A percentile compares a stretch with the other conserved stretches of the same genome.
phyloP scores from a whole-genome alignment of 768 basidiomycete genomes.

The Podaxis sp. region DNA sequence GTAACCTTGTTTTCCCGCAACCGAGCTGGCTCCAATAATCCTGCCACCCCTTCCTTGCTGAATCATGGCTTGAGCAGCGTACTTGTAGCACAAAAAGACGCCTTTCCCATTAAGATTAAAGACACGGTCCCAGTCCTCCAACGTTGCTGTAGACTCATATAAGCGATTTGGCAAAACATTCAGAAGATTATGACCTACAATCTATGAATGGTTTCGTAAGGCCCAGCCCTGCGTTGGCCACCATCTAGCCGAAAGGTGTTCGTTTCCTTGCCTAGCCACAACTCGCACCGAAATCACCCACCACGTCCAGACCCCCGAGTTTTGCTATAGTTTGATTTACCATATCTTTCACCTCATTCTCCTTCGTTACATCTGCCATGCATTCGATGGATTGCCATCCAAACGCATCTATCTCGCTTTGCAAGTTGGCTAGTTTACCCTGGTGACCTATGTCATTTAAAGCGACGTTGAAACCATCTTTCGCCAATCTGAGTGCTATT shows the following conservation, averaged over 20 bases:
- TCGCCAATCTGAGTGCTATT: constrained; percentile 45
- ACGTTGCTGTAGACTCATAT: constrained; percentile 23
- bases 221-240: constrained; percentile 12
- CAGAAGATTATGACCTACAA: background rate
- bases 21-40: constrained; percentile 48
- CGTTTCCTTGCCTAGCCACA: background rate
- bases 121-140: constrained; percentile 39
- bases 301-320: constrained; percentile 23
- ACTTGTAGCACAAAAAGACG: constrained; percentile 61
- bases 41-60: constrained; percentile 53
- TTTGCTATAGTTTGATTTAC: constrained; percentile 16
- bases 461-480: constrained; percentile 45
- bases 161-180: background rate
- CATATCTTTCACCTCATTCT: constrained; percentile 20
- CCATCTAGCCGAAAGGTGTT: background rate
- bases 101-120: constrained; percentile 56
- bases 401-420: constrained; percentile 15
- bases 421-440: constrained; percentile 24
- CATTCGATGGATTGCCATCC: constrained; percentile 14
- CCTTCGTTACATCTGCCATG: constrained; percentile 19
- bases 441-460: constrained; percentile 41
- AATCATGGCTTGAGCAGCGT: constrained; percentile 63
- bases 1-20: constrained; percentile 29
- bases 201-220: constrained; percentile 2
- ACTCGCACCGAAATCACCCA: background rate